These are phyloP conservation scores for Amborella trichopoda DNA, from an alignment of 164 flowering plant genomes.

Conservation along the genomic window DNA sequence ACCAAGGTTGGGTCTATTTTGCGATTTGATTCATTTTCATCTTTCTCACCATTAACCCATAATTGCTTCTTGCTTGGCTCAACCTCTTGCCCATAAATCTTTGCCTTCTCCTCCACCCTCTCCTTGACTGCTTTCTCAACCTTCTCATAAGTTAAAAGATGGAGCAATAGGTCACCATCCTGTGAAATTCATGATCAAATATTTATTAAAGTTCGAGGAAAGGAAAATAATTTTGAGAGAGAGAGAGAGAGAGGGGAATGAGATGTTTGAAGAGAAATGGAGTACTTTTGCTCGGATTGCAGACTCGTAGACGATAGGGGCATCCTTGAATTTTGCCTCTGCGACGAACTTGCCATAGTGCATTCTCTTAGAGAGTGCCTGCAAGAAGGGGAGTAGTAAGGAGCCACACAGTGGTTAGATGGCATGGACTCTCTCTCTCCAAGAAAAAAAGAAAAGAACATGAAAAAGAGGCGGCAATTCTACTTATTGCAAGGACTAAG, in stretches of 20 bases:
- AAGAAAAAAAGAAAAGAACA: no score
- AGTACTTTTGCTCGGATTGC: slow-evolving; percentile 72
- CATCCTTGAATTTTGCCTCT: slow-evolving; percentile 72
- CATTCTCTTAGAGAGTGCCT: slow-evolving; percentile 88
- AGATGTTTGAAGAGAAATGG: neutral
- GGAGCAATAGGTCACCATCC: slow-evolving; percentile 54
- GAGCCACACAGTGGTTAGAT: no score
- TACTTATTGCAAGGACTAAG: no score
- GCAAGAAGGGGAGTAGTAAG: no score
- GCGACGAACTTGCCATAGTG: slow-evolving; percentile 95
- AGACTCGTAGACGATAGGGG: slow-evolving; percentile 52
- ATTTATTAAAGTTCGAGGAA: no score
- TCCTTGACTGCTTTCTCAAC: slow-evolving; percentile 60
- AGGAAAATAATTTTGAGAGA: neutral
- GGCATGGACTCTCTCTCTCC: no score
- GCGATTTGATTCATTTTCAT: slow-evolving; percentile 34
- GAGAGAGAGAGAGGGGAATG: neutral
- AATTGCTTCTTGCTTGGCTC: neutral
- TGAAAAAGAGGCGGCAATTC: no score
- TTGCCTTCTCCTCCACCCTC: slow-evolving; percentile 77
- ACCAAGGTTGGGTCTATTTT: slow-evolving; percentile 75
- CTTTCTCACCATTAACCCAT: slow-evolving; percentile 9
- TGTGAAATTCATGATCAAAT: slow-evolving; percentile 19
- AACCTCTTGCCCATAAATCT: slow-evolving; percentile 56
- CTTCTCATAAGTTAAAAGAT: slow-evolving; percentile 51